phyloP scores from a whole-genome alignment of 805 yeast genomes.

The Pichia manshurica region DNA sequence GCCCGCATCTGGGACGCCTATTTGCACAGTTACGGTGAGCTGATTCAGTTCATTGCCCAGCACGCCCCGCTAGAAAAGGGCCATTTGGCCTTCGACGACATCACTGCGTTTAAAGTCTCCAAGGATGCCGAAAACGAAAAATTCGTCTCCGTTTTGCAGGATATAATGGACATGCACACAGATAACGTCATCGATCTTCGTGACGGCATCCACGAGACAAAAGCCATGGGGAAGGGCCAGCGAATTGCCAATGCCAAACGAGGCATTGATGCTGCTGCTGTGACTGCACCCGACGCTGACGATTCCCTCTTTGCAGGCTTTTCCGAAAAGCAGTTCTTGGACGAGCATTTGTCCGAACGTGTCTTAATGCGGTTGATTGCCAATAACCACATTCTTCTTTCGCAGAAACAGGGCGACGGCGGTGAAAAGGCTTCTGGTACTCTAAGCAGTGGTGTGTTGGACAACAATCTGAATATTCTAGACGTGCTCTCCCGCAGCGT shows the following conservation, averaged over 20 bases:
- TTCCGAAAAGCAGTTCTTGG: constrained; percentile 45
- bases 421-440: no score
- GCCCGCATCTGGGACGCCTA: constrained; percentile 72
- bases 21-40: constrained; percentile 38
- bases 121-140: constrained; percentile 48
- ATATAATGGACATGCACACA: constrained; percentile 68
- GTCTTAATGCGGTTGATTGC: constrained; percentile 83
- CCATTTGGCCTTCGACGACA: constrained; percentile 21
- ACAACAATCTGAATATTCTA: constrained; percentile 59
- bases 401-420: constrained; percentile 13
- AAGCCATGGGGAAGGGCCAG: neutral
- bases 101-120: constrained; percentile 29
- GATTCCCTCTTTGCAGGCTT: constrained; percentile 19
- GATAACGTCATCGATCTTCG: constrained; percentile 81
- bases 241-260: no score
- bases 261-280: constrained; percentile 22
- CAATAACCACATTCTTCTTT: constrained; percentile 70
- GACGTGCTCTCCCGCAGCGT: constrained; percentile 59
- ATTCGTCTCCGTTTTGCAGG: constrained; percentile 48
- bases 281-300: neutral
- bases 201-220: constrained; percentile 63
- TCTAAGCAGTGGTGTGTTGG: constrained; percentile 60
- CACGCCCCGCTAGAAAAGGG: neutral
- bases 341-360: constrained; percentile 73
- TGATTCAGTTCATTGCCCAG: constrained; percentile 36